Base-by-base conservation (phyloP, 768 basidiomycete species). In the Paxillus ammoniavirescens region DNA sequence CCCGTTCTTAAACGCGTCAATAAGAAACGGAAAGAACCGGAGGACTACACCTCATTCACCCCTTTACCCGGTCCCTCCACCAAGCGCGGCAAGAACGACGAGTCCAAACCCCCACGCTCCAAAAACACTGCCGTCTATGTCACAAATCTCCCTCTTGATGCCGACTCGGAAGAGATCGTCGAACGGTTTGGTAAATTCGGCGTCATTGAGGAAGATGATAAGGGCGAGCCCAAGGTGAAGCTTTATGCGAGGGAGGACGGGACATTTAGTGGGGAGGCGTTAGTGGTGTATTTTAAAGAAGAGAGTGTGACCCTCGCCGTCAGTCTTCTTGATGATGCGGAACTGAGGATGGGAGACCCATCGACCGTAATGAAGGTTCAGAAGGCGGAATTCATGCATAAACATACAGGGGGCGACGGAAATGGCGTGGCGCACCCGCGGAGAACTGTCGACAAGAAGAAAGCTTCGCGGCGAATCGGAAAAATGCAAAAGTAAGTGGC, bases 201-300 rank as follows among this genome's bases (percentile, higher is more conserved):
- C 15, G 82, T 99, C 31, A 83, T 99, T 49, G 87, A 98, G 66
- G 92, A 96, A 64, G 93, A 93, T 57, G 88, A 94, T 61, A 76
- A 85, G n/a, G 94, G 91, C 2, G 83, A 91, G 53, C 86, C 88
- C n/a, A 92, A 95, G 66, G 82, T 98, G 67, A 99, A 99, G 77
- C 78, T 98, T 76, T 99, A 99, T 70, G 89, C 90, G 43, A 83
- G 82, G 54, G 92, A 91, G 5, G 83, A 91, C 55, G 94, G 95
- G 33, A 66, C 80, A 23, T 97, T 98, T 71, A 97, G 83, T 61
- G 96, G 97, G 37, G 96, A 98, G 60, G 96, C 94, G 2, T 73
- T 98, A 59, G 87, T 99, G 53, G 93, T 98, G 33, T 99, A 91
- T 71, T 96, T 98, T 79, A 97, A 97, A 70, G 93, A 96, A 68